A percentile compares a stretch with the other conserved stretches of the same genome.
Conservation (phyloP, 2,329 filamentous ascomycete species). For the Trichoderma atrobrunneum region DNA sequence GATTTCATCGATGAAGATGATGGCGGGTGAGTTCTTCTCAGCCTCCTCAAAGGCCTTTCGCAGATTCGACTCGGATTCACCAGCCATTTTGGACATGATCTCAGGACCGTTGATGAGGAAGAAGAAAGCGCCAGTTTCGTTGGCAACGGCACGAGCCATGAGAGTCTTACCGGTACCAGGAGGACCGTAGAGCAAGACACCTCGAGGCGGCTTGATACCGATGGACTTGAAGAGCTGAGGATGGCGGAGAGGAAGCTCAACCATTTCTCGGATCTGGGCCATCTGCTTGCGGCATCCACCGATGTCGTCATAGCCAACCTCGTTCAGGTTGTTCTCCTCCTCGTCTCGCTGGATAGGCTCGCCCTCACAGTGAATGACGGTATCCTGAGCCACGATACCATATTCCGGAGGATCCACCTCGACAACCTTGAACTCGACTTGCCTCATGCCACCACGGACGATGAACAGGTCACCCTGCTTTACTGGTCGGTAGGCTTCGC, state of each 20-base stretch:
- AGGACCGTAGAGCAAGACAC: slow-evolving; percentile 94
- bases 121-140: slow-evolving; percentile 98
- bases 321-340: slow-evolving; percentile 98
- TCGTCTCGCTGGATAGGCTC: slow-evolving; percentile 86
- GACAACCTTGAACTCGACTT: slow-evolving; percentile 99
- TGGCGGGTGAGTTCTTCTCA: slow-evolving; percentile 98
- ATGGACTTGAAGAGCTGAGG: slow-evolving; percentile 99
- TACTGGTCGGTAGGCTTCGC: slow-evolving; percentile 95
- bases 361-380: slow-evolving; percentile 97
- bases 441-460: slow-evolving; percentile 95
- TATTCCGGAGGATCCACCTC: slow-evolving; percentile 98
- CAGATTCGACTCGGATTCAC: slow-evolving; percentile 97
- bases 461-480: slow-evolving; percentile 98
- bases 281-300: slow-evolving; percentile 99
- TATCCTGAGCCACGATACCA: slow-evolving; percentile 97
- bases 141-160: slow-evolving; percentile 97
- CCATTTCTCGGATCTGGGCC: slow-evolving; percentile 98
- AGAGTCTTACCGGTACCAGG: slow-evolving; percentile 99
- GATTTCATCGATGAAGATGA: slow-evolving; percentile 99
- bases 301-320: slow-evolving; percentile 98
- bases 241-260: slow-evolving; percentile 93
- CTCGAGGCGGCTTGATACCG: slow-evolving; percentile 97
- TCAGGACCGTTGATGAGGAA: slow-evolving; percentile 99
- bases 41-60: slow-evolving; percentile 99
- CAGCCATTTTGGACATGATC: slow-evolving; percentile 99